Evolutionary conservation across 805 yeast genomes (phyloP).

Genomic region (Yamadazyma scolyti): DNA sequence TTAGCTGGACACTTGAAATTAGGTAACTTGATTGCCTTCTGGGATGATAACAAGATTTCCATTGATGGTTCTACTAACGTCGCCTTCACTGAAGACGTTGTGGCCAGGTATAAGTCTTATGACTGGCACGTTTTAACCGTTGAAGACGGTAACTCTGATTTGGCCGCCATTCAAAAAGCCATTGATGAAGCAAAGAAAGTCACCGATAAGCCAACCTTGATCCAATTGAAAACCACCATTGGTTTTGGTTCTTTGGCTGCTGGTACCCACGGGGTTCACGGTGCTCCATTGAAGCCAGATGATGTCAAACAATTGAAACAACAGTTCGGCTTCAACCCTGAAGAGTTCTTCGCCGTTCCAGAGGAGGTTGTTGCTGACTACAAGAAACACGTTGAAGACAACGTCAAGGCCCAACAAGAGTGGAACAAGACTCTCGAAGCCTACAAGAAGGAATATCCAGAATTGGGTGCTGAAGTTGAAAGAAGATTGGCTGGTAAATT

Average conservation of each 20-base stretch:
- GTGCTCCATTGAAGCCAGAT: constrained; percentile 91
- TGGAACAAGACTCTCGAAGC: constrained; percentile 66
- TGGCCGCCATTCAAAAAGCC: constrained; percentile 67
- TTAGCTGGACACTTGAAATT: constrained; percentile 93
- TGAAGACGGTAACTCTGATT: constrained; percentile 75
- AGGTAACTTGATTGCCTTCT: constrained; percentile 88
- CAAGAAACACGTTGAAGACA: constrained; percentile 53
- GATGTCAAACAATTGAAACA: constrained; percentile 84
- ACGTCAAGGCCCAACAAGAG: constrained; percentile 64
- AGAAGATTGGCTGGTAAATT: constrained; percentile 77
- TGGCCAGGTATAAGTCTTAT: constrained; percentile 79
- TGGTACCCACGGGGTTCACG: constrained; percentile 93
- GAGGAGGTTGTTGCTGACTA: constrained; percentile 76
- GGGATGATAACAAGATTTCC: constrained; percentile 95
- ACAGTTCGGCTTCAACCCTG: constrained; percentile 85
- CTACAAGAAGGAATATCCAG: constrained; percentile 70
- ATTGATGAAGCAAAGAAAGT: constrained; percentile 72
- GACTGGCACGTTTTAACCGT: constrained; percentile 89
- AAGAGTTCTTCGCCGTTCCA: constrained; percentile 72
- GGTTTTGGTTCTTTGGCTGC: constrained; percentile 85
- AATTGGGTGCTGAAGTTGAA: constrained; percentile 68
- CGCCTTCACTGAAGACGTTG: constrained; percentile 92
- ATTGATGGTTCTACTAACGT: constrained; percentile 89
- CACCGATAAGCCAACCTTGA: constrained; percentile 83
- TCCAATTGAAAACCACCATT: constrained; percentile 84